Evolutionary conservation across 805 yeast species (phyloP).

Genomic region (Kuraishia ogatae): DNA sequence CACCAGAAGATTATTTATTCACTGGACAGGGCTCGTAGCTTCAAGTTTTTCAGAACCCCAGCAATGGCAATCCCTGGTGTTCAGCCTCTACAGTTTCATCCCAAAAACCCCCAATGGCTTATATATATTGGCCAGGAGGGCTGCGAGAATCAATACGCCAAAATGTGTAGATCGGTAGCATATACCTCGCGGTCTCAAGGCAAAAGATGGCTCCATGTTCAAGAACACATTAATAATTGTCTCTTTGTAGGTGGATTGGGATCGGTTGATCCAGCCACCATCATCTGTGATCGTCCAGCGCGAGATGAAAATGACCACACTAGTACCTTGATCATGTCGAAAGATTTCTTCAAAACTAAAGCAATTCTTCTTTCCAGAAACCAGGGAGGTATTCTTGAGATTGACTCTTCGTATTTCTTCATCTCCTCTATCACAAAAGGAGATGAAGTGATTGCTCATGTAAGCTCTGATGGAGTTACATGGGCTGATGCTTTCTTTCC

Average conservation of each 20-base stretch:
- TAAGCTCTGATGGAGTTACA: slow-evolving; percentile 60
- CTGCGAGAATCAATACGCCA: slow-evolving; percentile 37
- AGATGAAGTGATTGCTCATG: slow-evolving; percentile 51
- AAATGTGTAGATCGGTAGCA: slow-evolving; percentile 47
- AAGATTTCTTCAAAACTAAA: slow-evolving; percentile 36
- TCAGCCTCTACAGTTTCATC: slow-evolving; percentile 53
- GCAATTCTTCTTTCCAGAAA: slow-evolving; percentile 36
- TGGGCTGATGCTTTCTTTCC: slow-evolving; percentile 81
- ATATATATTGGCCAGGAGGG: slow-evolving; percentile 60
- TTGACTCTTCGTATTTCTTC: slow-evolving; percentile 52
- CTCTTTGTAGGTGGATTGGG: slow-evolving; percentile 49
- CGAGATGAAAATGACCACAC: slow-evolving; percentile 24
- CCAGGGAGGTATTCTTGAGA: slow-evolving; percentile 62
- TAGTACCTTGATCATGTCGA: slow-evolving; percentile 34
- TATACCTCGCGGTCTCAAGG: slow-evolving; percentile 65
- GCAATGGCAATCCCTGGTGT: slow-evolving; percentile 32
- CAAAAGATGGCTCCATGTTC: slow-evolving; percentile 43
- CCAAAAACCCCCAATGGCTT: slow-evolving; percentile 47
- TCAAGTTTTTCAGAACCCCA: slow-evolving; percentile 46
- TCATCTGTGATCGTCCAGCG: slow-evolving; percentile 49
- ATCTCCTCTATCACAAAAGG: slow-evolving; percentile 52
- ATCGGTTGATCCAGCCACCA: slow-evolving; percentile 35
- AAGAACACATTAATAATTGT: slow-evolving; percentile 53
- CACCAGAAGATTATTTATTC: slow-evolving; percentile 47
- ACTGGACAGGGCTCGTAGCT: slow-evolving; percentile 57